Percentiles rank a stretch among this genome's conserved stretches.
Evolutionary conservation across 352 stramenopile species (phyloP).

Genomic region (Thraustochytrium striatum): DNA sequence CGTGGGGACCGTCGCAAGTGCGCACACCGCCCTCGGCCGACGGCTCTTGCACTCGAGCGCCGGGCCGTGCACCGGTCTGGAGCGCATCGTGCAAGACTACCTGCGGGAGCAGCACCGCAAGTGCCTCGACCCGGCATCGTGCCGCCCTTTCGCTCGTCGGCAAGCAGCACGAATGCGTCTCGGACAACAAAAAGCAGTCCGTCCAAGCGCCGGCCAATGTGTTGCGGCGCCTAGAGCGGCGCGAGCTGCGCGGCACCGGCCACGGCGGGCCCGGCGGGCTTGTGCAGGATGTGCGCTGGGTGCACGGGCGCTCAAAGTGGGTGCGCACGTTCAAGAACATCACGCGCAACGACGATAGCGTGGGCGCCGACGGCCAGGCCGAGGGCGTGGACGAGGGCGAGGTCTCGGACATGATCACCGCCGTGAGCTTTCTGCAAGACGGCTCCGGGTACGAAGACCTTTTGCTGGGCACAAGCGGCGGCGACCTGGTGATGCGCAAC

Average conservation of each 20-base stretch:
- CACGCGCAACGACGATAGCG: slow-evolving; percentile 3
- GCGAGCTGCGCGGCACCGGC: not conserved
- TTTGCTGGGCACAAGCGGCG: slow-evolving; percentile 31
- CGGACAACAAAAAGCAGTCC: not conserved
- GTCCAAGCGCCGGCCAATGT: slow-evolving; percentile 11
- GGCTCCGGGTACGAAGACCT: slow-evolving; percentile 34
- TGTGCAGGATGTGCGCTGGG: slow-evolving; percentile 16
- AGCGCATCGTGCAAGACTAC: slow-evolving; percentile 77
- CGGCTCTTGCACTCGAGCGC: slow-evolving; percentile 37
- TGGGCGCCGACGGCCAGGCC: not conserved
- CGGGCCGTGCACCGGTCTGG: slow-evolving; percentile 45
- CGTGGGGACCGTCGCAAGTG: not conserved
- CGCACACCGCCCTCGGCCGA: too few relatives aligned
- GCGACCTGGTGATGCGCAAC: slow-evolving; percentile 41
- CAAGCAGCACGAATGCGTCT: slow-evolving; percentile 26
- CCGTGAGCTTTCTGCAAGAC: slow-evolving; percentile 24
- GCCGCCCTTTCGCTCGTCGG: slow-evolving; percentile 68
- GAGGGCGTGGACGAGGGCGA: not conserved
- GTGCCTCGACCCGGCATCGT: slow-evolving; percentile 73
- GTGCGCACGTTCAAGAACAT: slow-evolving; percentile 36
- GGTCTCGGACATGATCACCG: not conserved
- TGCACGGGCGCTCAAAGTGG: slow-evolving; percentile 45
- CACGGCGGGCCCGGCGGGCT: not conserved
- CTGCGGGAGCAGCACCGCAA: slow-evolving; percentile 78
- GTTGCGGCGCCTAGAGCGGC: slow-evolving; percentile 4